These are phyloP conservation scores for Colletotrichum chlorophyti DNA, from an alignment of 2,329 filamentous ascomycete species.

Conservation along the genomic window DNA sequence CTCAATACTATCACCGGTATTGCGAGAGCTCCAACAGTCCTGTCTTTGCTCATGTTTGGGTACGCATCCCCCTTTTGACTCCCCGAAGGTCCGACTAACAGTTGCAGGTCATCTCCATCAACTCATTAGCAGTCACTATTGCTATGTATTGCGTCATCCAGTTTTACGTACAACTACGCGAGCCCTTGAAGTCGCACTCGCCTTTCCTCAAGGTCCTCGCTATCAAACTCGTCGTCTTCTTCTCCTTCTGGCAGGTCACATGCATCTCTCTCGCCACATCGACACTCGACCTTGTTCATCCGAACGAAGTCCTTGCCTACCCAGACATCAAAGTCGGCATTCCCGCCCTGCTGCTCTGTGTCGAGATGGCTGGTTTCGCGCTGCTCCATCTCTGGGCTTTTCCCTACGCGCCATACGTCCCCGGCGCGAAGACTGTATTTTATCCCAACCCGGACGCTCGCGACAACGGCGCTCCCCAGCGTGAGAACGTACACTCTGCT, in stretches of 20 bases:
- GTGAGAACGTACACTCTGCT: conserved; percentile 50
- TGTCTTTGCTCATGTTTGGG: conserved; percentile 85
- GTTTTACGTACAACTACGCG: conserved; percentile 80
- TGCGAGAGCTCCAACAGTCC: conserved; percentile 82
- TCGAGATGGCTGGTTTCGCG: conserved; percentile 86
- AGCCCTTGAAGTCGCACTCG: conserved; percentile 70
- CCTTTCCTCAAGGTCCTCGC: conserved; percentile 83
- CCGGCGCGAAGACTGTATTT: conserved; percentile 49
- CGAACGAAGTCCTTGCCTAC: conserved; percentile 68
- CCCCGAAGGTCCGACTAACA: conserved; percentile 6
- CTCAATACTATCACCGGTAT: conserved; percentile 73
- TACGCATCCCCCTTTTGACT: conserved; percentile 43
- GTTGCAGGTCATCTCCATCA: conserved; percentile 67
- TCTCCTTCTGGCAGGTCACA: conserved; percentile 83
- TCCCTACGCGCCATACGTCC: conserved; percentile 73
- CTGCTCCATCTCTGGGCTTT: conserved; percentile 85
- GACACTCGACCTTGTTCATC: conserved; percentile 66
- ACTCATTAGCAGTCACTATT: conserved; percentile 75
- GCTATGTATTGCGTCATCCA: conserved; percentile 92
- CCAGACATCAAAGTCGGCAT: conserved; percentile 84
- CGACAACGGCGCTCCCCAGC: conserved; percentile 46
- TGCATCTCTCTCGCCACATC: conserved; percentile 60
- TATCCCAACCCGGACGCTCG: conserved; percentile 53
- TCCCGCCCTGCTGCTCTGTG: conserved; percentile 76
- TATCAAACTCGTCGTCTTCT: conserved; percentile 91